Base-by-base conservation (phyloP, 129 eudicot species). In the Erigeron canadensis region DNA sequence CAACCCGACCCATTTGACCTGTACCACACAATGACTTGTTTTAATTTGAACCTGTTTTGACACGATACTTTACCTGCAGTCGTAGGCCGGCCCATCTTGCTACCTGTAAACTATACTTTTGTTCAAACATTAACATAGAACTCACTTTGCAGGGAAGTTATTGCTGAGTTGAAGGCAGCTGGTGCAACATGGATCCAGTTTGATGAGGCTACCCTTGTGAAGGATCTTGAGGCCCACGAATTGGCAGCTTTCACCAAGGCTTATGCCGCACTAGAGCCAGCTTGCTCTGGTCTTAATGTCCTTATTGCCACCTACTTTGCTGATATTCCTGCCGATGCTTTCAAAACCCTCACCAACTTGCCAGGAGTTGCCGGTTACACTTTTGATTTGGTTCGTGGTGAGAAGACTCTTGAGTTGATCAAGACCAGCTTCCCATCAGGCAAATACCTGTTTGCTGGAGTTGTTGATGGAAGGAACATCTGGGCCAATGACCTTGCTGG, bases 381-480 rank as follows among this genome's bases (percentile, higher is more conserved):
- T 56, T 91, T 88, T 39, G 97, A 91, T 81, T 81, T 91, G 84
- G 85, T 91, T 64, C 97, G 97, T 74, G 97, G 97, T 65, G 75
- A 88, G 39, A 62, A 88, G 82, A 87, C 89, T 59, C 70, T 82
- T 80, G 87, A 84, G 21, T 77, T 87, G 61, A 77, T 87, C 56
- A 87, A 84, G 85, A 72, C 71, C 73, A 81, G 65, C 65, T 84
- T 84, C 80, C 93, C 93, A 1, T 73, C 87, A 4, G 89, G 89
- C 40, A 87, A 84, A 77, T 84, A 84, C 80, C 84, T 87, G 6
- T 91, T 88, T 67, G 97, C 97, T 51, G 97, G 97, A 50, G 89
- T 91, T 69, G 97, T 91, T 79, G 97, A 91, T 75, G 97, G 97
- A 63, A 86, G 97, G 76, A 91, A 91, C 88, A 91, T 91, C 78